Conservation (phyloP, 495 filamentous ascomycete species). For the Cryomyces antarcticus region DNA sequence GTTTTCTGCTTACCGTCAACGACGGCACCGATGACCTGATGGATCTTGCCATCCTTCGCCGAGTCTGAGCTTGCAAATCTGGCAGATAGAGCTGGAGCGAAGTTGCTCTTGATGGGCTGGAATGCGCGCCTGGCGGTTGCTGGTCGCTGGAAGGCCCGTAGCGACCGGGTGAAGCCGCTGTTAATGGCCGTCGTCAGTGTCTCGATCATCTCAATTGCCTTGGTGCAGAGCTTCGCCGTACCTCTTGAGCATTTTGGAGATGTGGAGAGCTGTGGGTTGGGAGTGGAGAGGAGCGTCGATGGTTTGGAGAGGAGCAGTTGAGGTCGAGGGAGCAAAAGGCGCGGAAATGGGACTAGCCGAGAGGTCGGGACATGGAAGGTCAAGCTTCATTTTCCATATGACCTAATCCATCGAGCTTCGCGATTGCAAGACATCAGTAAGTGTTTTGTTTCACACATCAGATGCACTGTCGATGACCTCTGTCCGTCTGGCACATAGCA, state of each 20-base stretch:
- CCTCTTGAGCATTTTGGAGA: slow-evolving; percentile 18
- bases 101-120: slow-evolving; percentile 16
- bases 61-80: slow-evolving; percentile 18
- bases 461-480: too few relatives aligned
- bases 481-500: too few relatives aligned
- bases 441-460: too few relatives aligned
- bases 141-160: slow-evolving; percentile 12
- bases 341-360: neutral
- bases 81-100: slow-evolving; percentile 14
- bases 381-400: too few relatives aligned
- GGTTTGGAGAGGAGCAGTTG: neutral
- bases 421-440: too few relatives aligned
- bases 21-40: slow-evolving; percentile 46
- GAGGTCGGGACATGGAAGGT: too few relatives aligned
- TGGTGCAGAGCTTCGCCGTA: slow-evolving; percentile 3
- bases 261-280: neutral
- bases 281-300: neutral
- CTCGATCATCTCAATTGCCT: slow-evolving; percentile 9
- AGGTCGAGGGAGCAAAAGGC: neutral
- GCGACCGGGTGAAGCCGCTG: slow-evolving; percentile 20
- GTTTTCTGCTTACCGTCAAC: slow-evolving; percentile 42
- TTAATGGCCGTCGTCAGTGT: slow-evolving; percentile 7
- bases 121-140: slow-evolving; percentile 13
- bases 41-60: slow-evolving; percentile 21
- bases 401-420: too few relatives aligned